phyloP scores from a whole-genome alignment of 768 basidiomycete genomes.

The Psilocybe cyanescens region DNA sequence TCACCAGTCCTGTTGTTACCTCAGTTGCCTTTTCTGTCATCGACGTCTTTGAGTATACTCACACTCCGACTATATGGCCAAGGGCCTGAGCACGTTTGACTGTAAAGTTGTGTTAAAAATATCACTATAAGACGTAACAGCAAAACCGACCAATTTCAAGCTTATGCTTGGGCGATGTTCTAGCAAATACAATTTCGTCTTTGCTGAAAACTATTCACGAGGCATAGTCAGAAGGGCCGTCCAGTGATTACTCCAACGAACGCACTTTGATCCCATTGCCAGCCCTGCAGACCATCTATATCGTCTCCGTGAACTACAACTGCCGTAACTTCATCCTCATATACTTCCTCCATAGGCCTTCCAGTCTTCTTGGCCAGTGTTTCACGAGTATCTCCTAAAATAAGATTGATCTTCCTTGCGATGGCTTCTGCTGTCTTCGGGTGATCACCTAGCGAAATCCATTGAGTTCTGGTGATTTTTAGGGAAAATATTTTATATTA shows the following conservation, averaged over 20 bases:
- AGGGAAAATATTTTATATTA: constrained; percentile 23
- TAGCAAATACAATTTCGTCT: constrained; percentile 72
- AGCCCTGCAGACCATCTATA: constrained; percentile 66
- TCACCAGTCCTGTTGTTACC: constrained; percentile 57
- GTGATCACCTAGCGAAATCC: constrained; percentile 52
- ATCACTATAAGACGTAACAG: not conserved
- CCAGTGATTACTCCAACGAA: constrained; percentile 5
- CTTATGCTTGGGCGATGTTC: constrained; percentile 75
- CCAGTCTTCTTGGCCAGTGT: constrained; percentile 61
- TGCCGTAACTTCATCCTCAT: constrained; percentile 69
- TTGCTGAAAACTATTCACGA: constrained; percentile 60
- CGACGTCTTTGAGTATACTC: constrained; percentile 27
- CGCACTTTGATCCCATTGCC: constrained; percentile 78
- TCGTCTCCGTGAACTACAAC: constrained; percentile 72
- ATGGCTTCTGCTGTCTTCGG: constrained; percentile 78
- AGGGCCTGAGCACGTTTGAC: constrained; percentile 74
- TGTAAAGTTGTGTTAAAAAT: constrained; percentile 22
- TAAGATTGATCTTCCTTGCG: constrained; percentile 72
- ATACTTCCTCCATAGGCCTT: constrained; percentile 57
- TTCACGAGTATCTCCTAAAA: constrained; percentile 68
- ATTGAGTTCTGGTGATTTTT: not conserved
- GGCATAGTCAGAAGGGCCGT: not conserved
- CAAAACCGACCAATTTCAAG: constrained; percentile 62
- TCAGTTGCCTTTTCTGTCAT: constrained; percentile 3
- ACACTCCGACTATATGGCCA: constrained; percentile 76